Percentiles rank a stretch among this genome's conserved stretches.
Evolutionary conservation across 371 early-diverging fungal species (phyloP).

Genomic region (Mortierella sp.): DNA sequence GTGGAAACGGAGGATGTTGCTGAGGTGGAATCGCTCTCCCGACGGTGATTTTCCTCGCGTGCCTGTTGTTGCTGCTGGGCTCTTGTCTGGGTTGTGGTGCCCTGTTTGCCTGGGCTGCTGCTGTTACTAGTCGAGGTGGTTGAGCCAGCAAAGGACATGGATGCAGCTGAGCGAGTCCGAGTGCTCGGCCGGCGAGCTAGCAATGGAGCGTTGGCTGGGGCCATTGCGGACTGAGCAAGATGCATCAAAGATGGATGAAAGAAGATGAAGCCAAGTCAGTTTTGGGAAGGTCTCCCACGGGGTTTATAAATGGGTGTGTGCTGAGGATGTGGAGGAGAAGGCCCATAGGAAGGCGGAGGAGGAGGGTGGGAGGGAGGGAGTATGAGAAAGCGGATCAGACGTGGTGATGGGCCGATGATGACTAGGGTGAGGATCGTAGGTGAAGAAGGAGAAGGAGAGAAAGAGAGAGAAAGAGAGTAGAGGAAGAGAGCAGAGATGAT

Average conservation of each 20-base stretch:
- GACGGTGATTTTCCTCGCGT: neutral
- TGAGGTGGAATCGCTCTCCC: too few species aligned
- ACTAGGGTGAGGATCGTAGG: neutral
- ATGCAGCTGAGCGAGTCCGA: neutral
- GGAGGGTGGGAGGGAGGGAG: neutral
- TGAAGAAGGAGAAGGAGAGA: neutral
- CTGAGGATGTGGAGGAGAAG: neutral
- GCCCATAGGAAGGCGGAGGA: neutral
- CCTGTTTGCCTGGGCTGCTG: conserved; percentile 26
- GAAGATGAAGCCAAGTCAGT: neutral
- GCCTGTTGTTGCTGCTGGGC: conserved; percentile 5
- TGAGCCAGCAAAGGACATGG: neutral
- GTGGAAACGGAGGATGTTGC: neutral
- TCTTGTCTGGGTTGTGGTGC: conserved; percentile 5
- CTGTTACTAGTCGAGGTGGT: neutral
- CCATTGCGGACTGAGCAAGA: conserved; percentile 10
- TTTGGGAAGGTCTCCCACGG: too few species aligned
- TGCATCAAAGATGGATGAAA: neutral
- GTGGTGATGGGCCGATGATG: too few species aligned
- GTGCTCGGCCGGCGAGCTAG: conserved; percentile 6
- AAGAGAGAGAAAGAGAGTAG: neutral
- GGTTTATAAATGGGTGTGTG: neutral
- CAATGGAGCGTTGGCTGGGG: conserved; percentile 1
- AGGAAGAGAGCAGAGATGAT: conserved; percentile 1
- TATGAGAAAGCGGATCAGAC: too few species aligned